phyloP scores from a whole-genome alignment of 768 basidiomycete genomes.

The Boletus reticulatus region DNA sequence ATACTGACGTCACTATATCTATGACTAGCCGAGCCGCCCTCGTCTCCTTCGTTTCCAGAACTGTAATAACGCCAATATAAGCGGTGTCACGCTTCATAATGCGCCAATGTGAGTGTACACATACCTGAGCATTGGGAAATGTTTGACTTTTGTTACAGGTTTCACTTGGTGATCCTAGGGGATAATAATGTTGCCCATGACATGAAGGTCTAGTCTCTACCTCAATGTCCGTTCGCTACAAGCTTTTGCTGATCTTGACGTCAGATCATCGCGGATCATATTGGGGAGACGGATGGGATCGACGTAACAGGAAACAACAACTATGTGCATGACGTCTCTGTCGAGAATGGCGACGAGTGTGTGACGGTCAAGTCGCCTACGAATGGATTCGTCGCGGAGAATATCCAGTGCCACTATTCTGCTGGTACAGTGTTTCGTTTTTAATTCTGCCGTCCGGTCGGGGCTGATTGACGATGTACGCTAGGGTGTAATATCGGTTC shows the following conservation, averaged over 20 bases:
- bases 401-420: conserved; percentile 12
- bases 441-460: not conserved
- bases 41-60: conserved; percentile 6
- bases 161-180: conserved; percentile 9
- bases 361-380: conserved; percentile 35
- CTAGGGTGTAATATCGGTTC: conserved; percentile 16
- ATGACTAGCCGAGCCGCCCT: not conserved
- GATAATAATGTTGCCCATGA: conserved; percentile 7
- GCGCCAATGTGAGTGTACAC: conserved; percentile 3
- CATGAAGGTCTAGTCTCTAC: conserved; percentile 3
- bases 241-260: not conserved
- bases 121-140: not conserved
- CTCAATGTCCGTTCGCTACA: not conserved
- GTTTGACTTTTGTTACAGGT: conserved; percentile 1
- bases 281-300: conserved; percentile 9
- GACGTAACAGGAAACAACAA: conserved; percentile 29
- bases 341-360: conserved; percentile 34
- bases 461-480: not conserved
- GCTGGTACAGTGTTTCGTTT: not conserved
- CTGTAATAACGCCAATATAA: conserved; percentile 6
- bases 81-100: conserved; percentile 15
- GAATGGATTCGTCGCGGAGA: conserved; percentile 13
- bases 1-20: not conserved
- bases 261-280: conserved; percentile 12
- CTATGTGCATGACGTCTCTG: conserved; percentile 33